Conservation (phyloP, 768 basidiomycete species). For the Suillus sp. region DNA sequence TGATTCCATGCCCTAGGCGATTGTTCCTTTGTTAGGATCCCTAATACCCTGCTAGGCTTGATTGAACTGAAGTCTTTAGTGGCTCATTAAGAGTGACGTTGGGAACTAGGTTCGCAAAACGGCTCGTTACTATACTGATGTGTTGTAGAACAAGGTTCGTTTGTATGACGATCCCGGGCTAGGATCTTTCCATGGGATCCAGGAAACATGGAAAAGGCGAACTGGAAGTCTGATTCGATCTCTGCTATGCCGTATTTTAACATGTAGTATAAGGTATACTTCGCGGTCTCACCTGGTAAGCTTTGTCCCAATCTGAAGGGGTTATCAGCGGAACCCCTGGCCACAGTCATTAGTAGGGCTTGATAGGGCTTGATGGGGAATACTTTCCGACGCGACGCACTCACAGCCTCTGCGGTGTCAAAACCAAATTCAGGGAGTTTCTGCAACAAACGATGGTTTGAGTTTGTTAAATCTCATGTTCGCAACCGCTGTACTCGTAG, state of each 20-base stretch:
- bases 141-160: not conserved
- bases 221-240: not conserved
- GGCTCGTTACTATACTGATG: not conserved
- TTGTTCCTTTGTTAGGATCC: not conserved
- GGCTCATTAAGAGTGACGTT: not conserved
- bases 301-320: not conserved
- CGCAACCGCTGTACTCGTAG: not conserved
- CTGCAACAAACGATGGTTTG: not conserved
- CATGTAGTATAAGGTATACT: not conserved
- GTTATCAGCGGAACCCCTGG: too few species aligned
- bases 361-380: not conserved
- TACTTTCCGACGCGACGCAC: not conserved
- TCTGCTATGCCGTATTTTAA: not conserved
- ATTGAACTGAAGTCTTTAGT: not conserved
- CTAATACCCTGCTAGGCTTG: not conserved
- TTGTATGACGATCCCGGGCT: not conserved
- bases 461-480: not conserved
- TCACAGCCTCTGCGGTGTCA: not conserved
- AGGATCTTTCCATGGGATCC: not conserved
- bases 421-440: not conserved
- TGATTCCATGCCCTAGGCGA: not conserved
- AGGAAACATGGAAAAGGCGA: not conserved
- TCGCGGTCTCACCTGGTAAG: not conserved
- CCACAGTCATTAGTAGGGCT: too few species aligned
- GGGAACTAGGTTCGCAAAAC: not conserved